A percentile compares a stretch with the other conserved stretches of the same genome.
Conservation (phyloP, 768 basidiomycete genomes). For the Kwoniella bestiolae region DNA sequence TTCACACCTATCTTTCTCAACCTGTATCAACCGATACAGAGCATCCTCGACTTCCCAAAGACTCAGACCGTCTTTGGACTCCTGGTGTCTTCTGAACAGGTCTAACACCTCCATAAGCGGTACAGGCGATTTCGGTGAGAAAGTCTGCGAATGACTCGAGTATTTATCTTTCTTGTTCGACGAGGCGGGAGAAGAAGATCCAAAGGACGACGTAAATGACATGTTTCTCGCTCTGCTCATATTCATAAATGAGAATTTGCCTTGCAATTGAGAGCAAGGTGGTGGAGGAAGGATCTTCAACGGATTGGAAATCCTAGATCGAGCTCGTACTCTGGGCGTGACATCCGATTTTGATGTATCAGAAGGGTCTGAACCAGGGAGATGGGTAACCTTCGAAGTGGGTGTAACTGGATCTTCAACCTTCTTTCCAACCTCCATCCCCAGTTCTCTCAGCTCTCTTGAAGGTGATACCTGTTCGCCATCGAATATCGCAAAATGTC, state of each 20-base stretch:
- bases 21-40: conserved; percentile 4
- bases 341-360: background rate
- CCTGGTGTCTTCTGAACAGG: background rate
- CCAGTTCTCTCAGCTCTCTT: background rate
- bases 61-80: background rate
- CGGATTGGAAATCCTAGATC: background rate
- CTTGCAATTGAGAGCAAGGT: background rate
- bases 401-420: conserved; percentile 5
- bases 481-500: conserved; percentile 25
- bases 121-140: background rate
- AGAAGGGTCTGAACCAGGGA: background rate
- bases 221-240: background rate
- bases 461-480: conserved; percentile 25
- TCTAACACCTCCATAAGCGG: conserved; percentile 6
- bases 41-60: conserved; percentile 6
- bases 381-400: background rate
- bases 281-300: background rate
- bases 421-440: background rate
- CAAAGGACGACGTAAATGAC: too few relatives aligned
- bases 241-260: background rate
- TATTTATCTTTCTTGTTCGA: background rate
- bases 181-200: background rate
- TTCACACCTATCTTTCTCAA: conserved; percentile 4
- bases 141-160: background rate
- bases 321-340: background rate